Base-by-base conservation (phyloP, 2,329 filamentous ascomycete species). In the Tolypocladium capitatum region DNA sequence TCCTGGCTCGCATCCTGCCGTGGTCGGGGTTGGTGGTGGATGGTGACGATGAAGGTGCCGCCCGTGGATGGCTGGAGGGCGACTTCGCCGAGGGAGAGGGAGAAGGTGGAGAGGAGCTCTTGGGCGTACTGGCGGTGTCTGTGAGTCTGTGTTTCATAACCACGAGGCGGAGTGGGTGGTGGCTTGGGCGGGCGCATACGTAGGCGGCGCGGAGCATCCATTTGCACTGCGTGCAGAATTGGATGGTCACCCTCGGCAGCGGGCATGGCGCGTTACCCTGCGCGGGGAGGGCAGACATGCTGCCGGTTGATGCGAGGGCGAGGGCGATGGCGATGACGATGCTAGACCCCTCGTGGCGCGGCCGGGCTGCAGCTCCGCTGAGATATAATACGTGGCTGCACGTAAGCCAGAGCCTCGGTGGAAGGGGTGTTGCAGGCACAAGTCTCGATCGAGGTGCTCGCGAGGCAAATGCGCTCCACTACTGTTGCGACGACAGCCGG, bases 101-200 rank as follows among this genome's bases (percentile, higher is more conserved):
- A 79, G 69, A 98, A 98, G 1, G 91, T 98, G 1, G 88, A 94
- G 34, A 98, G 80, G 41, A 98, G 81, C 66, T 97, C 92, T 73
- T 97, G 92, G 44, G 84, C 91, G 64, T 85, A 96, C 86, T 95
- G 18, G 32, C 5, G 43, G 7, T 14, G 20, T 38, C 24, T 44
- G 43, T 32, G 21, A 34, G 32, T 20, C 0, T 3, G 13, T 14
- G 4, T 14, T 16, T 21, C 18, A 24, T 24, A 3, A 5, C 24
- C 24, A 24, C 3, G 24, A 3, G 5, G n/a, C n/a, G n/a, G n/a
- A n/a, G 33, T 35, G 35, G 2, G 16, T 9, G 24, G 34, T 35
- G 43, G 46, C 43, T 43, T 28, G 46, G 42, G 18, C 31, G 30
- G 38, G 44, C 51, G 44, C 10, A 91, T n/a, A n/a, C 87, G 66